Base-by-base conservation (phyloP, 305 asterid genomes). In the Ilex paraguariensis region DNA sequence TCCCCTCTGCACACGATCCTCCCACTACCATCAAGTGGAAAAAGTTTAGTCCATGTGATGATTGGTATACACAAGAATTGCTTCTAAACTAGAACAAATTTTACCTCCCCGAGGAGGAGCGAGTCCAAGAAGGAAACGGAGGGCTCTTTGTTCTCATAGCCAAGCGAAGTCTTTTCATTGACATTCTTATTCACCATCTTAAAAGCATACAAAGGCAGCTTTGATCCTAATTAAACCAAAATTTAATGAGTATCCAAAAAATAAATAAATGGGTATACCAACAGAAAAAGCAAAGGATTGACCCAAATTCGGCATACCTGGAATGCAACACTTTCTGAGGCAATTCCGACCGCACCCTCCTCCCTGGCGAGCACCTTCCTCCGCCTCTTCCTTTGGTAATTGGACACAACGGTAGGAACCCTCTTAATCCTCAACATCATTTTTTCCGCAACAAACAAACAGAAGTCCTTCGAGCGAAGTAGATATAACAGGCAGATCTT, bases 331-430 rank as follows among this genome's bases (percentile, higher is more conserved):
- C 70, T 62, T 79, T 55, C 88, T 63, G 74, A 91, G 80, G 79
- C 98, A 91, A 77, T 91, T 86, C 32, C 98, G 87, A 71, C 98
- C 98, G 67, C 98, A 91, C 54, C 98, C 94, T 21, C 77, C 67
- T 10, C 71, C 80, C 30, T 42, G 75, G 73, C 74, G 80, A 61
- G 45, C 74, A 60, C 77, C 81, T 31, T 79, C 96, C 63, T 80
- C 78, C 54, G 65, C 77, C 57, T 86, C 96, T 16, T 84, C 95
- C 80, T 84, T 71, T 88, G 98, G 81, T 81, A 86, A 66, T 84
- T 91, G 31, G 98, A 91, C 54, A 91, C 82, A 67, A 88, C 86
- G n/a, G 98, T 91, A 59, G 98, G 94, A 74, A 91, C 98, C 73
- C 98, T 88, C 82, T 88, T 91, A 65, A 91, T 86, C 56, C 76